Evolutionary conservation across 2,329 filamentous ascomycete genomes (phyloP), one percentile per base, ranked within the genome.

Genomic region (Blastomyces parvus): DNA sequence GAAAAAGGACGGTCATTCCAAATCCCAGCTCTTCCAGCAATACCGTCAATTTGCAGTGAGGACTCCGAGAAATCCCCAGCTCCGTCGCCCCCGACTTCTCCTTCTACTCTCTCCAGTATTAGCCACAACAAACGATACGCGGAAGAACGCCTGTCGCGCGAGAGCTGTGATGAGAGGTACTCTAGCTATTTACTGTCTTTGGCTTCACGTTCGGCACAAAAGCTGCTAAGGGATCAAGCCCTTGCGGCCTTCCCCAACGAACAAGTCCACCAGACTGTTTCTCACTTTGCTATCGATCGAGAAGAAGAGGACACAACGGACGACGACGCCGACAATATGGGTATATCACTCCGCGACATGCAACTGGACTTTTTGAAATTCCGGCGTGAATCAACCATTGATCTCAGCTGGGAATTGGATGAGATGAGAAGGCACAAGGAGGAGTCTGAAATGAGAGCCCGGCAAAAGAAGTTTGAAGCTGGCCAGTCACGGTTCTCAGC

Each of bases 361-460:
- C 68, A 69, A 36, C 64, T 69, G 44, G 69, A 74, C 63, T 64
- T 70, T 42, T 48, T 68, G 38, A 71, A 71, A 25, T 77, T 75
- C 59, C 71, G 78, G 60, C 73, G 79, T 42, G 74, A 77, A 55
- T 81, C 79, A 1, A 76, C 76, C 27, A 73, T 73, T 27, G 79
- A 81, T 66, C 66, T 84, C 3, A 78, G 84, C 63, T 93, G 89
- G 86, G 90, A 91, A 72, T 82, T 94, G 70, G 84, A 87, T 69
- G 87, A 91, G 69, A 89, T 94, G 88, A 88, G 90, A 68, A 83
- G 87, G 69, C 88, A 93, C 74, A 88, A 86, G 60, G 85, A 90
- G 68, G 80, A 86, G 69, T 74, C 86, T 59, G 82, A 86, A 68
- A 80, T 75, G 72, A 69, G 73, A 68, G 68, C 73, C 63, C 69